These are phyloP conservation scores for Dioszegia crocea DNA, from an alignment of 768 basidiomycete species.

Conservation along the genomic window DNA sequence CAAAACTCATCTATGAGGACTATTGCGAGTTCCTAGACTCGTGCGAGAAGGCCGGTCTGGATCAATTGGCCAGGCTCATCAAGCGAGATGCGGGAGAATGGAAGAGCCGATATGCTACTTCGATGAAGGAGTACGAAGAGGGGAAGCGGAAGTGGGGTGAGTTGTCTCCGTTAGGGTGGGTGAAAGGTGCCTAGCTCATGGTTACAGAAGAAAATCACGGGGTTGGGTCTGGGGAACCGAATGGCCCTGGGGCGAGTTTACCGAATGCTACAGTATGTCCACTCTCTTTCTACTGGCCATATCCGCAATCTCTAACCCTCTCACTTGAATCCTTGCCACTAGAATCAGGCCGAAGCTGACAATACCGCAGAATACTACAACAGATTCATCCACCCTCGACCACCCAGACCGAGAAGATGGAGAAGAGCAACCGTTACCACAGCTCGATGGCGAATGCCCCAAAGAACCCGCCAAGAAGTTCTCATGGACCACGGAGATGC, in stretches of 20 bases:
- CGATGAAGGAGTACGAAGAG: slow-evolving; percentile 64
- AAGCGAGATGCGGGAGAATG: slow-evolving; percentile 65
- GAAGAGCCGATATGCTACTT: slow-evolving; percentile 70
- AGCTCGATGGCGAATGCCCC: slow-evolving; percentile 12
- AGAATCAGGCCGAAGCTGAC: no score
- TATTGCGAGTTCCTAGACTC: slow-evolving; percentile 65
- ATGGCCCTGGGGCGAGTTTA: no score
- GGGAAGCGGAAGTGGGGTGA: slow-evolving; percentile 42
- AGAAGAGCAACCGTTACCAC: not conserved
- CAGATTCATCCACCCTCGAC: not conserved
- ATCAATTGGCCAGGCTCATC: slow-evolving; percentile 61
- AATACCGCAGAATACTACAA: not conserved
- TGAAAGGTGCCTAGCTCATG: no score
- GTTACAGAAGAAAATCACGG: slow-evolving; percentile 12
- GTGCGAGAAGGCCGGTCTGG: slow-evolving; percentile 66
- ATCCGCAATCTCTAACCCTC: no score
- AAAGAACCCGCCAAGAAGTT: slow-evolving; percentile 30
- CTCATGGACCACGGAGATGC: slow-evolving; percentile 32
- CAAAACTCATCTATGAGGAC: slow-evolving; percentile 74
- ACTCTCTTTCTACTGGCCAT: not conserved
- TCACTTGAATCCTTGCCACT: no score
- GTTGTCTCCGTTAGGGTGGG: not conserved
- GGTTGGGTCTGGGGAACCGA: not conserved
- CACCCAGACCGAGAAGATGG: slow-evolving; percentile 5
- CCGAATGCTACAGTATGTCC: no score